These are phyloP conservation scores for Neurospora sp. DNA, from an alignment of 495 filamentous ascomycete genomes.

Conservation along the genomic window DNA sequence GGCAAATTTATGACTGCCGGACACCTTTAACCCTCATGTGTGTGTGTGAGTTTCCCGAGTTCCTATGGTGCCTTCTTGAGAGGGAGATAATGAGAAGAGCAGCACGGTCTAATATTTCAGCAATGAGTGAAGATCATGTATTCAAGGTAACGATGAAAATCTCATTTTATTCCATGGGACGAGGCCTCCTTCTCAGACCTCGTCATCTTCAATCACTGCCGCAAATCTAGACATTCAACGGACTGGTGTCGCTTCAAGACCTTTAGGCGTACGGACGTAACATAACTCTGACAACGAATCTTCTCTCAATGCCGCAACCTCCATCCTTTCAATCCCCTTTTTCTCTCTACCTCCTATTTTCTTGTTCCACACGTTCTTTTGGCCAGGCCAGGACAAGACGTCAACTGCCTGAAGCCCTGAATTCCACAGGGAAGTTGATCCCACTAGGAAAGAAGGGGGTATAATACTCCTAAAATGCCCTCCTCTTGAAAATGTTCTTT, in stretches of 20 bases:
- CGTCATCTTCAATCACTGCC: background rate
- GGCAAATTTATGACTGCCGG: no score
- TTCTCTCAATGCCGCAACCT: background rate
- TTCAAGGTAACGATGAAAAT: background rate
- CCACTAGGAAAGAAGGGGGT: conserved; percentile 7
- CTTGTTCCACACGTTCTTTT: background rate
- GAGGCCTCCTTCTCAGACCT: background rate
- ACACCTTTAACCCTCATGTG: no score
- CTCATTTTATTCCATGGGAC: background rate
- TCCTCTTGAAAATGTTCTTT: background rate
- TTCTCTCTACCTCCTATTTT: no score
- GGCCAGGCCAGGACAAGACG: background rate
- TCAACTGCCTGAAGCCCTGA: background rate
- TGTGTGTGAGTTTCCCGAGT: no score
- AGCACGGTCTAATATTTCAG: background rate
- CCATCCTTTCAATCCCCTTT: background rate
- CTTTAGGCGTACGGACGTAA: background rate
- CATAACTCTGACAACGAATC: background rate
- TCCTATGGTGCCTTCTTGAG: no score
- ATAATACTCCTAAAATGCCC: conserved; percentile 11
- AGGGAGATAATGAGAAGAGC: background rate
- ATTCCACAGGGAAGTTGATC: background rate
- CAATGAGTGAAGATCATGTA: background rate
- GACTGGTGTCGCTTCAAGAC: background rate
- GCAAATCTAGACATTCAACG: background rate